phyloP scores from a whole-genome alignment of 2,329 filamentous ascomycete genomes.

The Lasiodiplodia sp. region DNA sequence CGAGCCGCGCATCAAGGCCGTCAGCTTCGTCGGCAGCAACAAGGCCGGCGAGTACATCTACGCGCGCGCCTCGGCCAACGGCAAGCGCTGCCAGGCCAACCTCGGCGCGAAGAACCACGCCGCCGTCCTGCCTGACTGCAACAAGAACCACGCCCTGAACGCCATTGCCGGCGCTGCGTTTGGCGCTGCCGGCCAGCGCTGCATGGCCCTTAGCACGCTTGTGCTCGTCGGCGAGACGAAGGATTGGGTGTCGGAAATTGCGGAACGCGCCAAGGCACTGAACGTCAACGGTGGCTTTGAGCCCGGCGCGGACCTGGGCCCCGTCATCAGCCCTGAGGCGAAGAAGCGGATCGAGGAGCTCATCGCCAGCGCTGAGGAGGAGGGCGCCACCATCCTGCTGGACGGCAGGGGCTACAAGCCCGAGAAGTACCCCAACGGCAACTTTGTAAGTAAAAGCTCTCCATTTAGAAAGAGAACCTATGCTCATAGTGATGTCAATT shows the following conservation, averaged over 20 bases:
- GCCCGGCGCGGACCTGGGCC: conserved; percentile 78
- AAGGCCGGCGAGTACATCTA: conserved; percentile 91
- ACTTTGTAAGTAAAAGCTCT: conserved; percentile 64
- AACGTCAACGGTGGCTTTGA: conserved; percentile 84
- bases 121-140: conserved; percentile 82
- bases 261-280: conserved; percentile 75
- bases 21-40: conserved; percentile 87
- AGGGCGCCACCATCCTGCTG: conserved; percentile 82
- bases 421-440: conserved; percentile 81
- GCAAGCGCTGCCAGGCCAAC: conserved; percentile 89
- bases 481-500: neutral
- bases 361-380: conserved; percentile 77
- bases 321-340: conserved; percentile 80
- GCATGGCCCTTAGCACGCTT: conserved; percentile 84
- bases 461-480: neutral
- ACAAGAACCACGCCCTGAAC: conserved; percentile 89
- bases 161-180: conserved; percentile 84
- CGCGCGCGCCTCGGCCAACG: conserved; percentile 77
- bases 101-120: conserved; percentile 90
- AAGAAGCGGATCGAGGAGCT: conserved; percentile 79
- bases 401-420: conserved; percentile 79
- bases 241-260: conserved; percentile 80
- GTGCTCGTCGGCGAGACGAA: conserved; percentile 87
- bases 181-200: conserved; percentile 83
- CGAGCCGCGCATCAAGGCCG: conserved; percentile 82